Conservation (phyloP, 331 rosid genomes). For the Malus hybrid region DNA sequence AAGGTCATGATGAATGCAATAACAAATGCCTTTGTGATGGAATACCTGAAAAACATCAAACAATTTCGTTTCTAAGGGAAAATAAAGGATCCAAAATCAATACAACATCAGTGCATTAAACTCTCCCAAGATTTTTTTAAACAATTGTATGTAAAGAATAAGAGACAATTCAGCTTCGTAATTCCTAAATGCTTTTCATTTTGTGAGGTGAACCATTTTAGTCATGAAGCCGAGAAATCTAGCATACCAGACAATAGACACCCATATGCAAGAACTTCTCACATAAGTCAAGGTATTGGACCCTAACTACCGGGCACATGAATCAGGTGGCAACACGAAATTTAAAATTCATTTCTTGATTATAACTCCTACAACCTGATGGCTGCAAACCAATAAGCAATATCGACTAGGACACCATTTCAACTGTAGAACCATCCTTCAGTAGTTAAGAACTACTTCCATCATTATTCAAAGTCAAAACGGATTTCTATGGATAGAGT, state of each 20-base stretch:
- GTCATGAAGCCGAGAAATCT: not conserved
- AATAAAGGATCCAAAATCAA: too few species aligned
- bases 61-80: not conserved
- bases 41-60: slow-evolving; percentile 40
- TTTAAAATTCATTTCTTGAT: not conserved
- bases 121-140: not conserved
- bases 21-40: slow-evolving; percentile 59
- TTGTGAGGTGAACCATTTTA: too few species aligned
- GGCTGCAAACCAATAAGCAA: not conserved
- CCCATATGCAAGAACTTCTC: too few species aligned
- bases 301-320: not conserved
- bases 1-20: slow-evolving; percentile 61
- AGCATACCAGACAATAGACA: not conserved
- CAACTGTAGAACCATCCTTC: not conserved
- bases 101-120: not conserved
- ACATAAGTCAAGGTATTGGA: too few species aligned
- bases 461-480: not conserved
- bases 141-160: not conserved
- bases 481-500: not conserved
- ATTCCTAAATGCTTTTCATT: too few species aligned
- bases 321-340: not conserved
- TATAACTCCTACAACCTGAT: not conserved
- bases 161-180: not conserved
- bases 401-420: not conserved
- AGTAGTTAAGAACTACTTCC: not conserved